Base-by-base conservation (phyloP, 2,329 filamentous ascomycete genomes). In the Trichoderma asperellum region DNA sequence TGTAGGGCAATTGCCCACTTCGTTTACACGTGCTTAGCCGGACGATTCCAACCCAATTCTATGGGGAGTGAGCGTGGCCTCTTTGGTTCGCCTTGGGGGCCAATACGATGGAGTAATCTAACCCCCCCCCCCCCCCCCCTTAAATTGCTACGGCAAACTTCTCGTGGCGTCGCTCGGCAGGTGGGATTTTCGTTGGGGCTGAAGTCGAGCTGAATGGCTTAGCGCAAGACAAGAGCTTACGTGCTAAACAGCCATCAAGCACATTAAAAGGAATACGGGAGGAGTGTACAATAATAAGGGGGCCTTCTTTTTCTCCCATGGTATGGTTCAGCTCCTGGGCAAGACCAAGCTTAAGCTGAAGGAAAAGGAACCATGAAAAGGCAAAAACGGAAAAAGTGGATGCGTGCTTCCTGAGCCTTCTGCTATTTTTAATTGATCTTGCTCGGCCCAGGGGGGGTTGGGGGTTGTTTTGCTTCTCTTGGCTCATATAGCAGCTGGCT, bases 151-250 rank as follows among this genome's bases (percentile, higher is more conserved):
- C 27, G 53, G 53, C 14, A 55, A 56, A n/a, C 27, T 56, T 29
- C 7, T 18, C 29, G 53, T 56, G 53, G 53, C 53, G 53, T 34
- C 29, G 29, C 16, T 32, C 53, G 53, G 53, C 29, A 21, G 29
- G 53, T 56, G 53, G 53, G 53, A 32, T 56, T 56, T 53, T 32
- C 29, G 24, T 56, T 56, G 53, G 27, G 53, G 53, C 53, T 56
- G 53, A 56, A 56, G 53, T 16, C 27, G 53, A 55, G 53, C 53
- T 56, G 53, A 56, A 34, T 7, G 29, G 53, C 53, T 34, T 32
- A 56, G 53, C 53, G 53, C 27, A 34, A n/a, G 18, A n/a, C 47
- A 29, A 29, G 18, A 56, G 53, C 53, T 56, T 56, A 32, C 53
- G 27, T 56, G 53, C 47, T 49, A 11, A 29, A 18, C 11, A 34